Base-by-base conservation (phyloP, 352 stramenopile genomes). In the Phytophthora pseudosyringae region DNA sequence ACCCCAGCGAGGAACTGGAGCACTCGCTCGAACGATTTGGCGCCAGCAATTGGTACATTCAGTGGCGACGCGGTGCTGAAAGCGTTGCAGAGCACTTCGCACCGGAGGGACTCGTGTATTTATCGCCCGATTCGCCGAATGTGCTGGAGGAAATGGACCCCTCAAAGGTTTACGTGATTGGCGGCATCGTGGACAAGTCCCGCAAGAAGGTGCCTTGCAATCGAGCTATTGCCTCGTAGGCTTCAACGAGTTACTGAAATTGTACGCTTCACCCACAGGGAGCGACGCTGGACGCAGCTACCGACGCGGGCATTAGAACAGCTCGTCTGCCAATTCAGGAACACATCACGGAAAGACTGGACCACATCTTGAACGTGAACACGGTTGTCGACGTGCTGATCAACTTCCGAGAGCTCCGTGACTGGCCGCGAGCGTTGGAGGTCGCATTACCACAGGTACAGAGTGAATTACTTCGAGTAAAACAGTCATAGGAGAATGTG, bases 301-400 rank as follows among this genome's bases (percentile, higher is more conserved):
- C 75, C 11, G 58, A 55, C 40, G 72, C 73, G 0, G 81, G 83
- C 1, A 73, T 94, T 45, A 62, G 62, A 15, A 92, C 81, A 5
- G 81, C 73, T 11, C 76, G 86, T 16, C 50, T 94, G 39, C 86
- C 86, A 16, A 91, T 94, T 58, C 86, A 91, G 44, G 86, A 94
- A 58, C 58, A 87, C 54, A 79, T 90, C 33, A 71, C 75, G 3
- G 73, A 90, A 54, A 78, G 86, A 3, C 60, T 88, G 16, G 83
- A 92, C 52, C 86, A 94, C 49, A 92, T 94, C 33, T 64, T 94
- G 38, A 94, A 92, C 59, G 81, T 94, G 25, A 92, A 94, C 59
- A 91, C 83, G 33, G 80, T 94, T 28, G 49, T 88, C 15, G 83
- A 91, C 29, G 81, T 91, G 51, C 73, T 93, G 33, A 88, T 88